phyloP scores from a whole-genome alignment of 2,329 filamentous ascomycete species.

The Trichoderma endophyticum region DNA sequence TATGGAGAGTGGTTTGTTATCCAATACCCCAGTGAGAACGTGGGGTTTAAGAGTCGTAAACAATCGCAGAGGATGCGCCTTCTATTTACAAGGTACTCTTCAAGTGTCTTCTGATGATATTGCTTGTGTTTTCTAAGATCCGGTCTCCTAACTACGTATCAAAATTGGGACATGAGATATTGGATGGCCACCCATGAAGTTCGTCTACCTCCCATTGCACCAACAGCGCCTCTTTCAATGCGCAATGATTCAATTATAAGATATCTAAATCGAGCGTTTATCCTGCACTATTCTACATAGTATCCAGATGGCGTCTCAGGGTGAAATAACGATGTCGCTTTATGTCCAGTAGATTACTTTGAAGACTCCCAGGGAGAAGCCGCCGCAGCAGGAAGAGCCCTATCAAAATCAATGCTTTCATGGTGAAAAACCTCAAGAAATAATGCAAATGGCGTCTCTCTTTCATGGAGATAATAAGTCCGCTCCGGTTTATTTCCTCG shows the following conservation, averaged over 20 bases:
- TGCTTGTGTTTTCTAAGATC: neutral
- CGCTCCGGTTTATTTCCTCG: neutral
- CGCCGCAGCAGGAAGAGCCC: no score
- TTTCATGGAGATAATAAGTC: no score
- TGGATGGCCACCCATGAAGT: no score
- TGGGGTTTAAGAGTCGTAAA: neutral
- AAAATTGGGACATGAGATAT: no score
- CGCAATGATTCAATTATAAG: neutral
- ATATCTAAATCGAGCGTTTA: neutral
- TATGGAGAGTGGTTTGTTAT: neutral
- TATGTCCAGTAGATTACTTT: no score
- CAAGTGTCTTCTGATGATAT: neutral
- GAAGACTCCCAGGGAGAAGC: no score
- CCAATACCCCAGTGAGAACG: no score
- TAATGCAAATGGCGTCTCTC: no score
- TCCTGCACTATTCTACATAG: rapidly evolving
- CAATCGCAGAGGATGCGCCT: neutral
- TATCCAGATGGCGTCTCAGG: neutral
- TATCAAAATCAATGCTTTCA: no score
- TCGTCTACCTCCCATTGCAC: neutral
- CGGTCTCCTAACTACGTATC: neutral
- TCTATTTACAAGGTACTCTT: neutral
- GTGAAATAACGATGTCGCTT: neutral
- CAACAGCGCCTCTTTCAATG: neutral
- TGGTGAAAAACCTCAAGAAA: no score